phyloP scores from a whole-genome alignment of 129 eudicot species.

The Tagetes erecta region DNA sequence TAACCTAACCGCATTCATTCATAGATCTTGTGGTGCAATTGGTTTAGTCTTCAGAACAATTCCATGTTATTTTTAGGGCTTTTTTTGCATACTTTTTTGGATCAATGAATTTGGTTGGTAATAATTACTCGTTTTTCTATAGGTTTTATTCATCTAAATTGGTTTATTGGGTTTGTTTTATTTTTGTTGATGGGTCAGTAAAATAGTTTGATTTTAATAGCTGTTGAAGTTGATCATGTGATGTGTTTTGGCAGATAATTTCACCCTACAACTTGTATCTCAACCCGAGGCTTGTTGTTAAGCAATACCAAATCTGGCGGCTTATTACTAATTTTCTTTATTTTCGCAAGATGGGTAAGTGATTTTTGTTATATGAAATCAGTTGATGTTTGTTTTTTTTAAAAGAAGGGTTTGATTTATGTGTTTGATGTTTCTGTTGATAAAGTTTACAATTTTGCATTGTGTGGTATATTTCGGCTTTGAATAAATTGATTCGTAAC shows the following conservation, averaged over 20 bases:
- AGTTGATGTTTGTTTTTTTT: background rate
- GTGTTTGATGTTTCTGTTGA: background rate
- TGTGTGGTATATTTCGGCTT: background rate
- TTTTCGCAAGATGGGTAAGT: conserved; percentile 88
- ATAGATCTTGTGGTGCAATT: background rate
- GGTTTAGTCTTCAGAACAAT: background rate
- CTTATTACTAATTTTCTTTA: conserved; percentile 78
- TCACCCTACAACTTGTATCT: conserved; percentile 73
- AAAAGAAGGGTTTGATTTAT: background rate
- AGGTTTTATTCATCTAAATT: background rate
- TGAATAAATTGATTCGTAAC: background rate
- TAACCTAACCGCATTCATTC: too few species aligned
- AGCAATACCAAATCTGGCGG: conserved; percentile 85
- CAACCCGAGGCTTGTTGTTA: conserved; percentile 78
- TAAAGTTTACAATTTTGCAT: background rate
- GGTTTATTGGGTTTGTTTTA: background rate
- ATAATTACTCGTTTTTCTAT: background rate
- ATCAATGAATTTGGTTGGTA: background rate
- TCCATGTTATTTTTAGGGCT: background rate
- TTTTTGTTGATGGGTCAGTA: background rate
- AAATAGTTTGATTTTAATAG: background rate
- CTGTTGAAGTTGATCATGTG: background rate
- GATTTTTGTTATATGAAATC: background rate
- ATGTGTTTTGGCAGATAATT: conserved; percentile 63
- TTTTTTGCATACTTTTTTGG: background rate